Evolutionary conservation across 1,284 basidiomycete species (phyloP), one percentile per base, ranked within the genome.

Genomic region (Trichosporon sp.): DNA sequence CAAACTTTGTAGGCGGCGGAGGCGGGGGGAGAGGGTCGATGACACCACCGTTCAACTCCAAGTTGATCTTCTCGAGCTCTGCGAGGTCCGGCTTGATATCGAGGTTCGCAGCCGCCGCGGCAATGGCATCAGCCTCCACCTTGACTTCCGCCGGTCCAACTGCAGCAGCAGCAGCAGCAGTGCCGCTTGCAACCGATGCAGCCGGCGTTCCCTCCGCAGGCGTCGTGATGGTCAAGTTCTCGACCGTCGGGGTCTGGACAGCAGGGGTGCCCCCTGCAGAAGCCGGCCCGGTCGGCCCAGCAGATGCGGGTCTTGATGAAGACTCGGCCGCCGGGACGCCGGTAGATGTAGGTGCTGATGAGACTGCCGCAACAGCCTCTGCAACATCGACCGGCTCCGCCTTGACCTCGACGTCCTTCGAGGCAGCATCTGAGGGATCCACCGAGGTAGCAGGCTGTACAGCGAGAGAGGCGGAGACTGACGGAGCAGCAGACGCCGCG

Each of bases 11-110:
- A 0, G 74, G 71, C 1, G 74, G 74, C 10, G 78, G 78, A 9
- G 77, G 77, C 7, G 75, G 76, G 1, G 73, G 72, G 13, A 67
- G 60, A 11, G 46, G n/a, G 14, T 27, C 25, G 34, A 36, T 6
- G 27, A 40, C 52, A 32, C 49, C 49, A 6, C 49, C 49, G 49
- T 54, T 54, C 6, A 61, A 9, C 21, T 36, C 34, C 32, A 40
- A 4, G 29, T 29, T 34, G 19, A 40, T 21, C 32, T 33, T 46
- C 21, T 62, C 46, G 25, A 56, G 11, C 14, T 36, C 58, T 1
- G 49, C 52, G 11, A 58, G 32, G 21, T 65, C 62, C 2, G 66
- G 64, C 60, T 68, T 68, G 60, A 68, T 59, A 44, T 68, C 66
- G 14, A 58, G 21, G 21, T 21, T 21, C 10, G 37, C 40, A 8